These are phyloP conservation scores for Diplocarpon rosae DNA, from an alignment of 2,329 filamentous ascomycete species.

Conservation along the genomic window DNA sequence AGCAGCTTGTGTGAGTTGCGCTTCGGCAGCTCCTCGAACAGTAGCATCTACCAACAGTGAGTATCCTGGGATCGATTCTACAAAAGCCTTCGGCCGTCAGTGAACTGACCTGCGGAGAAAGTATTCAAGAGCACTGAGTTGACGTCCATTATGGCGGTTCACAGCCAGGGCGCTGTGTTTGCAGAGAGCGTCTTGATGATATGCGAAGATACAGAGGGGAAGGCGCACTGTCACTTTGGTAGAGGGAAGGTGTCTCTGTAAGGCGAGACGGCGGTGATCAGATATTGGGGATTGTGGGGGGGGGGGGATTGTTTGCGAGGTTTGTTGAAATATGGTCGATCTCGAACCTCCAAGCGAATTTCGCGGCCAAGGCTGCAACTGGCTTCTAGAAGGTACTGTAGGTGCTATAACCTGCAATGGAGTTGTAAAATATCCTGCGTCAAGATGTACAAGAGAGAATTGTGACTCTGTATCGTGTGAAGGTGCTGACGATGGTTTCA, in stretches of 20 bases:
- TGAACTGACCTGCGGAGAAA: constrained; percentile 72
- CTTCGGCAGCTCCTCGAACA: constrained; percentile 82
- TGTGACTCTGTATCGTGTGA: constrained; percentile 11
- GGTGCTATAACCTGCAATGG: constrained; percentile 11
- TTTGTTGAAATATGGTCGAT: constrained; percentile 16
- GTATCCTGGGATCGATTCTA: constrained; percentile 11
- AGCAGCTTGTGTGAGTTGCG: constrained; percentile 85
- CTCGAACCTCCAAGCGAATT: constrained; percentile 14
- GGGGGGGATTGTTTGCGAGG: constrained; percentile 9
- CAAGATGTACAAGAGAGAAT: constrained; percentile 16
- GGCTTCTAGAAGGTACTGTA: constrained; percentile 15
- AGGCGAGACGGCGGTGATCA: constrained; percentile 10
- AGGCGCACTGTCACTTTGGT: constrained; percentile 7
- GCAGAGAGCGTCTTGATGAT: constrained; percentile 9
- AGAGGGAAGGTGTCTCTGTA: constrained; percentile 6
- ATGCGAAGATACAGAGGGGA: constrained; percentile 3
- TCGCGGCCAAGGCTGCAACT: constrained; percentile 11
- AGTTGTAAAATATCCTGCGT: constrained; percentile 9
- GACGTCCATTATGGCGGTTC: constrained; percentile 69
- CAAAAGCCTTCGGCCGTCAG: constrained; percentile 3
- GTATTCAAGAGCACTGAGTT: constrained; percentile 96
- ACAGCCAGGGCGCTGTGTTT: constrained; percentile 20
- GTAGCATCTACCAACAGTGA: constrained; percentile 59
- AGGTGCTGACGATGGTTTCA: too few relatives aligned
- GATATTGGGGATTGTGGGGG: constrained; percentile 6